These are phyloP conservation scores for Umbelopsis sp. DNA, from an alignment of 371 early-diverging fungal genomes.

Conservation along the genomic window DNA sequence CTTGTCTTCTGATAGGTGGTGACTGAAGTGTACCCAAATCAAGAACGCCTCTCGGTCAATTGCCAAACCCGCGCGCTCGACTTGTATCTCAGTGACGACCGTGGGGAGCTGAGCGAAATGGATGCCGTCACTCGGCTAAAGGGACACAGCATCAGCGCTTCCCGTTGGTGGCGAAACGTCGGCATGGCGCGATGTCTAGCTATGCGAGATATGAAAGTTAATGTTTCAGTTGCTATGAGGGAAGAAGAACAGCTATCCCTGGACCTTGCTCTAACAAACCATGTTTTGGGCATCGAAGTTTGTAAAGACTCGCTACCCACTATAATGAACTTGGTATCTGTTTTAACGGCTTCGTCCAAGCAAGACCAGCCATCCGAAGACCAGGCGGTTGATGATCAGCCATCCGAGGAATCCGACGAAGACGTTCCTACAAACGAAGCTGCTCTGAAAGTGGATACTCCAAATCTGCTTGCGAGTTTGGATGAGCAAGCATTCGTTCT, in stretches of 20 bases:
- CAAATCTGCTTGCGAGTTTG: conserved; percentile 52
- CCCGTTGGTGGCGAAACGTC: conserved; percentile 40
- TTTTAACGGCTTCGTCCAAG: conserved; percentile 30
- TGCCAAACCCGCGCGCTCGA: conserved; percentile 41
- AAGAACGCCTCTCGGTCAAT: conserved; percentile 50
- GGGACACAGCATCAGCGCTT: conserved; percentile 29
- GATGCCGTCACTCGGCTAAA: conserved; percentile 21
- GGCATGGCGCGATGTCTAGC: conserved; percentile 45
- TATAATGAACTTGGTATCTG: conserved; percentile 55
- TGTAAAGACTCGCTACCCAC: conserved; percentile 81
- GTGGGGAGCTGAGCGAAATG: conserved; percentile 31
- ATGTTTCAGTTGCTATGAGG: conserved; percentile 41
- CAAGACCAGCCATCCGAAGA: not conserved
- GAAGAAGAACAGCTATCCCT: conserved; percentile 28
- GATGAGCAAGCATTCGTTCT: conserved; percentile 64
- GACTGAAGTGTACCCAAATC: conserved; percentile 53
- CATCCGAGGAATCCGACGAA: conserved; percentile 11
- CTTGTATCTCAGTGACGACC: conserved; percentile 49
- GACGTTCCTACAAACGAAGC: not conserved
- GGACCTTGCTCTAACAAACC: conserved; percentile 58
- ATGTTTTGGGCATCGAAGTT: conserved; percentile 66
- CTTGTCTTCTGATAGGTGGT: conserved; percentile 34
- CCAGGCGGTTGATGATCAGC: not conserved
- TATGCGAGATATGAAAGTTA: conserved; percentile 45
- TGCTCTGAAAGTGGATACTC: not conserved